Evolutionary conservation across 805 yeast genomes (phyloP), one percentile per base, ranked within the genome.

Genomic region (Kockiozyma suomiensis): DNA sequence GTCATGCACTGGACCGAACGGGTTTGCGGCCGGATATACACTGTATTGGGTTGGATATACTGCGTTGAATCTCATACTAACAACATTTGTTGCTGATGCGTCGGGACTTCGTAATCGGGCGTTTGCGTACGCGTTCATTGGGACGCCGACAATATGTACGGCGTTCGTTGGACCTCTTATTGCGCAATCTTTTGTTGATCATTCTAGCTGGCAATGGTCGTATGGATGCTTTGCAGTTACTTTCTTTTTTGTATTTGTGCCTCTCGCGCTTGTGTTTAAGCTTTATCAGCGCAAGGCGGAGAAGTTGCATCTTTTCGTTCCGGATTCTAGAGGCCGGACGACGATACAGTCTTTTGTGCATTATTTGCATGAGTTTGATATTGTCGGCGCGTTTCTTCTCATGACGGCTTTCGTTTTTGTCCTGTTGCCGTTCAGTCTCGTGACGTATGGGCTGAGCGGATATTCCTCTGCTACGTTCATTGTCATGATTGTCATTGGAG

Each of bases 401-500:
- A n/a, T n/a, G n/a, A n/a, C n/a, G n/a, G n/a, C n/a, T n/a, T n/a
- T n/a, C n/a, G n/a, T n/a, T n/a, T n/a, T n/a, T n/a, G n/a, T n/a
- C n/a, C n/a, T n/a, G n/a, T n/a, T n/a, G n/a, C 79, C 80, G 35
- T 72, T 77, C 45, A 23, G 25, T 13, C 8, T 50, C 15, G 17
- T n/a, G 15, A n/a, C 42, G 4, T 33, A 26, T 4, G 71, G 66
- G 23, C 69, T 70, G n/a, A 64, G 68, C 35, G 69, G 72, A 28
- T 65, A 71, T 61, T 61, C 69, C 13, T 68, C 75, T 69, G 75
- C 76, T n/a, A 72, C 69, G 40, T 71, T 74, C 72, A 68, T 68
- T 47, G 64, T 50, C 41, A 61, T 68, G 68, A 41, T 68, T 70
- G 69, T 83, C 15, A 68, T 83, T 56, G 91, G 90, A 50, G 72